Base-by-base conservation (phyloP, 164 flowering plant genomes). In the Sedum album region DNA sequence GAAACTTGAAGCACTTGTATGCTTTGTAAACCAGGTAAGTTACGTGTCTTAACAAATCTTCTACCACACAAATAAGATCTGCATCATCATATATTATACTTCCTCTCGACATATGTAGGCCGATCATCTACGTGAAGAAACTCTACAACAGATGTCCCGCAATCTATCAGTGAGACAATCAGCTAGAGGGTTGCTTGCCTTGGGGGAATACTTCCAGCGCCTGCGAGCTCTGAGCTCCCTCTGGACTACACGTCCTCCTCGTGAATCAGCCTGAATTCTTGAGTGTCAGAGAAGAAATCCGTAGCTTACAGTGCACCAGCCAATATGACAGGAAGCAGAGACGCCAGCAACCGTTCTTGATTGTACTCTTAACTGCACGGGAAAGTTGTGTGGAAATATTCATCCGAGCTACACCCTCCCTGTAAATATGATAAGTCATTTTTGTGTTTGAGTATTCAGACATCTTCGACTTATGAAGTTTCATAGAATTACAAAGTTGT, bases 161-260 rank as follows among this genome's bases (percentile, higher is more conserved):
- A 86, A 87, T 71, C 77, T 93, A 36, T 88, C 95, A 25, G 76
- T 76, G 15, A 88, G 89, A 15, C 96, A 93, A 80, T 83, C 93
- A 60, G 98, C 96, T 36, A 79, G 84, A 66, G 90, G 86, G 44
- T 76, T 93, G 76, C 83, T 93, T 38, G 89, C 86, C 15, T 75
- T 90, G 67, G 96, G 96, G 1, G 95, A 93, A 75, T 90, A 88
- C 74, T 86, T 86, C 77, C 91, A 87, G 72, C 89, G 98, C 36
- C 86, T 93, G 39, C 82, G 90, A 7, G 86, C 87, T 33, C 72
- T 93, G 48, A 88, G 96, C 74, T 79, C 86, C 6, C 81, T 88
- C 49, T 93, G 95, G 95, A 79, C 85, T 39, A 80, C 80, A 57
- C 88, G 89, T 41, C 85, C 91, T 41, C 79, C 91, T 44, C 81